Conservation (phyloP, 2,329 filamentous ascomycete genomes). For the Aspergillus arachidicola region DNA sequence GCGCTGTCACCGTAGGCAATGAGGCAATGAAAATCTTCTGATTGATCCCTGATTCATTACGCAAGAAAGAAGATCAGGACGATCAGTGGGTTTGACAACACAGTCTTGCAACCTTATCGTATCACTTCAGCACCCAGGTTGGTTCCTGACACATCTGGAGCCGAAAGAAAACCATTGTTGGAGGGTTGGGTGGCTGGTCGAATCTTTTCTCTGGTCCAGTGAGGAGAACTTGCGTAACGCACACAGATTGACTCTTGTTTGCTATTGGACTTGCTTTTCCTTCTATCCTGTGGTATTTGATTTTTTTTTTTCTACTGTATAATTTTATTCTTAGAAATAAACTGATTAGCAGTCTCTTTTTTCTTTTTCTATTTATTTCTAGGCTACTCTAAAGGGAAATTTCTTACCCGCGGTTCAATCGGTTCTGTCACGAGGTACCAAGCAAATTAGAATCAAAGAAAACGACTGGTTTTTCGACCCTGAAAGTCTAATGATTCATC, state of each 20-base stretch:
- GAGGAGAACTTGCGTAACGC: slow-evolving; percentile 12
- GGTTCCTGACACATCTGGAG: slow-evolving; percentile 2
- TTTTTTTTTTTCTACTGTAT: background rate
- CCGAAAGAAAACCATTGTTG: slow-evolving; percentile 2
- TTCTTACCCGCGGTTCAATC: background rate
- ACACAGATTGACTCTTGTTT: background rate
- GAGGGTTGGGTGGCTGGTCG: slow-evolving; percentile 14
- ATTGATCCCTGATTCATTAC: slow-evolving; percentile 3
- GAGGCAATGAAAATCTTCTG: background rate
- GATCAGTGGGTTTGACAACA: slow-evolving; percentile 1
- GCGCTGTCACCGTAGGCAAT: background rate
- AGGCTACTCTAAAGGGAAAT: background rate
- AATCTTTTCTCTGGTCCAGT: background rate
- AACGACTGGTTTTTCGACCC: background rate
- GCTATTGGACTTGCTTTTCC: background rate
- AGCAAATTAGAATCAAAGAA: background rate
- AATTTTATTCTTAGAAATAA: slow-evolving; percentile 5
- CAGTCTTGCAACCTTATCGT: background rate
- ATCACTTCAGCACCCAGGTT: background rate
- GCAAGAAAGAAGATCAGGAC: background rate
- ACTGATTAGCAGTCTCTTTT: background rate
- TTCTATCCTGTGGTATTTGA: background rate
- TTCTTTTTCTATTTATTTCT: background rate
- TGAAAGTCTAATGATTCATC: background rate
- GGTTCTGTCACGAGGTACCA: slow-evolving; percentile 2